These are phyloP conservation scores for Hibiscus tridactylites DNA, from an alignment of 345 rosid genomes.

Conservation along the genomic window DNA sequence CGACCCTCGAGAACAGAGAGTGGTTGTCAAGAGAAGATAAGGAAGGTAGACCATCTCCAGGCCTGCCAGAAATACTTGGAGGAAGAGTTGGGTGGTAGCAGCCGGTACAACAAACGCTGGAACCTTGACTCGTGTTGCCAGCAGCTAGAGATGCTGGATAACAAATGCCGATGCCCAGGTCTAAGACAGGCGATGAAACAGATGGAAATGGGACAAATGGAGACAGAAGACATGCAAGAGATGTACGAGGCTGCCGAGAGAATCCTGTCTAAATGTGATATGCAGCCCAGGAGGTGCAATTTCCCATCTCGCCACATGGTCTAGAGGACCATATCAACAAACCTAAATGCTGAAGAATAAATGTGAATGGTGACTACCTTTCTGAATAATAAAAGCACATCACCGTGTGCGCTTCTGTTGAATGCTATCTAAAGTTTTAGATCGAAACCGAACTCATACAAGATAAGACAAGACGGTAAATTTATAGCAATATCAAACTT, in stretches of 20 bases:
- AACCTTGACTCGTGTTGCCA: background rate
- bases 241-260: background rate
- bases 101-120: background rate
- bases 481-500: background rate
- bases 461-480: too few species aligned
- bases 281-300: background rate
- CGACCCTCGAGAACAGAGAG: background rate
- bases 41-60: background rate
- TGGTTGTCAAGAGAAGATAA: background rate
- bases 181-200: slow-evolving; percentile 9
- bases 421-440: background rate
- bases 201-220: background rate
- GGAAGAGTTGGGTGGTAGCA: background rate
- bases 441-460: too few species aligned
- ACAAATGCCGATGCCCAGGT: background rate
- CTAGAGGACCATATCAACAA: background rate
- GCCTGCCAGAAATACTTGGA: background rate
- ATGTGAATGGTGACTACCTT: background rate
- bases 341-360: background rate
- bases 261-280: background rate
- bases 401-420: background rate
- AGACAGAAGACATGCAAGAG: background rate
- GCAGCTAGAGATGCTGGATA: background rate
- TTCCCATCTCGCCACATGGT: background rate
- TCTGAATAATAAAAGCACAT: background rate